Conservation (phyloP, 176 grass and related monocot genomes). For the Poa annua region DNA sequence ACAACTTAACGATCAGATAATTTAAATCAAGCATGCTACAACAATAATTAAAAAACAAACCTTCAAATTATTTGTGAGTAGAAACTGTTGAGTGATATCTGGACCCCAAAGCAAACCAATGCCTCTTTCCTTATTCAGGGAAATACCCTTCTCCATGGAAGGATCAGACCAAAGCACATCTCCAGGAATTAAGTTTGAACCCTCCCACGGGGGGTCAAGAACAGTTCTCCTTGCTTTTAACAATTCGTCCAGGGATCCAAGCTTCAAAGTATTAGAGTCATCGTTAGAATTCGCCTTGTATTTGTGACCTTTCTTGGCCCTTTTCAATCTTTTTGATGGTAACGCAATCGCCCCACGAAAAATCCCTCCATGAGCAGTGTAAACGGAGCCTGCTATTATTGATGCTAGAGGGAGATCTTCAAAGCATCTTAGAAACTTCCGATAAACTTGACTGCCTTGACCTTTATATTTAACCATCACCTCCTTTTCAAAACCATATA, state of each 20-base stretch:
- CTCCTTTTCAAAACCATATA: slow-evolving; percentile 94
- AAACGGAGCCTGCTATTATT: slow-evolving; percentile 86
- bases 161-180: slow-evolving; percentile 99
- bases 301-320: slow-evolving; percentile 70
- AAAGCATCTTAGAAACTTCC: slow-evolving; percentile 93
- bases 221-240: slow-evolving; percentile 87
- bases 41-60: slow-evolving; percentile 44
- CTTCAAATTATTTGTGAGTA: slow-evolving; percentile 85
- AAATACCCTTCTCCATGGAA: slow-evolving; percentile 68
- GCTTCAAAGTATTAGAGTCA: slow-evolving; percentile 57
- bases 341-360: slow-evolving; percentile 62
- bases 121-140: slow-evolving; percentile 89
- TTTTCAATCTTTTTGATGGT: slow-evolving; percentile 69
- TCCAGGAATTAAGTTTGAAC: slow-evolving; percentile 86
- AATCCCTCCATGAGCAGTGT: slow-evolving; percentile 94
- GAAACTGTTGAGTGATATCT: slow-evolving; percentile 91
- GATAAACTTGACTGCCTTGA: slow-evolving; percentile 80
- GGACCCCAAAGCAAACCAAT: slow-evolving; percentile 98
- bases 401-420: slow-evolving; percentile 94
- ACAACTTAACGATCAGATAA: neutral
- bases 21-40: neutral
- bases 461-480: slow-evolving; percentile 83
- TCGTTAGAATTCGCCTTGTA: slow-evolving; percentile 33
- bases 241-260: slow-evolving; percentile 90
- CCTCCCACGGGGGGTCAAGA: slow-evolving; percentile 93